Conservation (phyloP, 257 asterid species). For the Scutellaria baicalensis region DNA sequence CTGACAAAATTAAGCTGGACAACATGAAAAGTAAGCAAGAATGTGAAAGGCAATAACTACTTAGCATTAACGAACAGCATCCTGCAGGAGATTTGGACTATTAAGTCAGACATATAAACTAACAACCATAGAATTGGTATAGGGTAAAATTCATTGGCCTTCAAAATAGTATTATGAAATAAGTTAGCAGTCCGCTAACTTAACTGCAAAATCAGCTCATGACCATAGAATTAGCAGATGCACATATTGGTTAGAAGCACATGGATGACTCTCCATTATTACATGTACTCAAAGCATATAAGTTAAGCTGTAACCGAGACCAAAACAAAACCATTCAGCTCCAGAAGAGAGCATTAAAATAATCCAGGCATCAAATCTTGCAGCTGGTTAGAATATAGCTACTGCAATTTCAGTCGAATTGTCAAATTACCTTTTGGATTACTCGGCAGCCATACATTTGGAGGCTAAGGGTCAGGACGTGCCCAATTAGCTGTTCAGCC, state of each 20-base stretch:
- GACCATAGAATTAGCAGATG: neutral
- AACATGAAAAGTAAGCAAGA: neutral
- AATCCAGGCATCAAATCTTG: neutral
- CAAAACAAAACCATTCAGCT: neutral
- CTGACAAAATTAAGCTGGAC: neutral
- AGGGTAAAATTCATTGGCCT: neutral
- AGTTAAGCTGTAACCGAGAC: neutral
- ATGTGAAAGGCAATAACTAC: neutral
- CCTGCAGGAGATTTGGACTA: neutral
- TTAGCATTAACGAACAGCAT: neutral
- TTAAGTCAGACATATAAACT: neutral
- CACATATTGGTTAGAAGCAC: neutral
- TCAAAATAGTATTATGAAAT: neutral
- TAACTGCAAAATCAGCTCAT: neutral
- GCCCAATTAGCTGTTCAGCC: conserved; percentile 62
- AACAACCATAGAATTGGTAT: neutral
- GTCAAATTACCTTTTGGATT: conserved; percentile 63
- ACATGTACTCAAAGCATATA: neutral
- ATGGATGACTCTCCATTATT: neutral
- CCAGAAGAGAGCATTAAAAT: neutral
- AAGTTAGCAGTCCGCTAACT: neutral
- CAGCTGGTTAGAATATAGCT: neutral
- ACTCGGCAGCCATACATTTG: conserved; percentile 94
- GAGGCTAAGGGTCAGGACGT: conserved; percentile 72
- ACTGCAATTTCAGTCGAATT: neutral